Conservation (phyloP, 228 moss, liverwort and hornwort species). For the Sphagnum fallax region DNA sequence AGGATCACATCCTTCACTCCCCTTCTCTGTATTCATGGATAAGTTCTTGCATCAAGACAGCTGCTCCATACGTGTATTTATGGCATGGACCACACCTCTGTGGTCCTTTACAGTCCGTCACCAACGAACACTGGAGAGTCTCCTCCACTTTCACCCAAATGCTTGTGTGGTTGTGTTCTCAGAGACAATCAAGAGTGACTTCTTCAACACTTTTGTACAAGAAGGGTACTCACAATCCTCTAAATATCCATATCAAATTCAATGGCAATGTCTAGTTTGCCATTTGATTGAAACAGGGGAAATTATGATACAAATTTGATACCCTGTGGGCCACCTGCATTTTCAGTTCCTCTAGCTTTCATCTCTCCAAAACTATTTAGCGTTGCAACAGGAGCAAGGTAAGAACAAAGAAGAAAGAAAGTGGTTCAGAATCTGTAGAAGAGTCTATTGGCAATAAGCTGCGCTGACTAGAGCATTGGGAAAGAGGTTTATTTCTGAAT, state of each 20-base stretch:
- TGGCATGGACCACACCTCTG: slow-evolving; percentile 85
- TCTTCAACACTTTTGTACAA: slow-evolving; percentile 68
- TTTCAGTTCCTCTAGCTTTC: too few relatives aligned
- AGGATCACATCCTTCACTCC: slow-evolving; percentile 34
- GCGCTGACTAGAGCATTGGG: too few relatives aligned
- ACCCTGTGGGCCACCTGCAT: too few relatives aligned
- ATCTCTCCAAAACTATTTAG: too few relatives aligned
- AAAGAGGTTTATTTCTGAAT: too few relatives aligned
- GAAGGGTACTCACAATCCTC: slow-evolving; percentile 47
- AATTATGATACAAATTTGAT: too few relatives aligned
- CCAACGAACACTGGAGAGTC: slow-evolving; percentile 86
- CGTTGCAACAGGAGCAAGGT: too few relatives aligned
- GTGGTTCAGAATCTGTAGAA: too few relatives aligned
- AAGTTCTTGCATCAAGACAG: slow-evolving; percentile 53
- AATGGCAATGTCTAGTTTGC: not conserved
- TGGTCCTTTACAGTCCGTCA: slow-evolving; percentile 93
- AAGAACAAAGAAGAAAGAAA: too few relatives aligned
- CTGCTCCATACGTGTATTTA: slow-evolving; percentile 71
- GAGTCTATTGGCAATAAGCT: too few relatives aligned
- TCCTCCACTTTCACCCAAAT: slow-evolving; percentile 64
- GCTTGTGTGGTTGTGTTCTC: slow-evolving; percentile 94
- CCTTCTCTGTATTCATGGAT: slow-evolving; percentile 59
- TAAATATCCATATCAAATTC: not conserved
- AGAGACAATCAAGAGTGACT: slow-evolving; percentile 61
- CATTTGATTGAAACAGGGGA: not conserved